Percentiles rank a stretch among this genome's conserved stretches.
These are phyloP conservation scores for Anacardium occidentale DNA, from an alignment of 345 rosid genomes.

Conservation along the genomic window DNA sequence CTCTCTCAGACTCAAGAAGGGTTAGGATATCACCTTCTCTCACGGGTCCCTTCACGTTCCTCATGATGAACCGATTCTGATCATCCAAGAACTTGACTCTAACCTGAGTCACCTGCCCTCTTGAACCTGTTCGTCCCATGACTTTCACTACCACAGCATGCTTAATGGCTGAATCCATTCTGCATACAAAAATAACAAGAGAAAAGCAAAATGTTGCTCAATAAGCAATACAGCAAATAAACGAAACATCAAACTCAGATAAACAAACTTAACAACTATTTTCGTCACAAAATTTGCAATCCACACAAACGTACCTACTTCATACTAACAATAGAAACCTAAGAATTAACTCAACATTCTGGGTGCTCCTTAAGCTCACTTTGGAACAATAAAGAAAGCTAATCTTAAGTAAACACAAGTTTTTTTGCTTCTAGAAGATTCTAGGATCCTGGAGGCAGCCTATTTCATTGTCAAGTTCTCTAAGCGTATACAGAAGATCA, in stretches of 20 bases:
- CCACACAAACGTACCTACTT: too few relatives aligned
- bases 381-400: too few relatives aligned
- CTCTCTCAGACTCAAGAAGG: constrained; percentile 79
- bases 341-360: too few relatives aligned
- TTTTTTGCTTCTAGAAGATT: too few relatives aligned
- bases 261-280: neutral
- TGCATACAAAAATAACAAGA: constrained; percentile 17
- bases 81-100: constrained; percentile 74
- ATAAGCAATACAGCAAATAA: too few relatives aligned
- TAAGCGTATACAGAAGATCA: too few relatives aligned
- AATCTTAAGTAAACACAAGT: too few relatives aligned
- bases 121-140: constrained; percentile 90
- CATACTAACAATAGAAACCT: too few relatives aligned
- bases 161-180: constrained; percentile 76
- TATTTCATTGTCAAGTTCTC: too few relatives aligned
- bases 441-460: too few relatives aligned
- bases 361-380: too few relatives aligned
- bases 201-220: neutral
- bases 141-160: constrained; percentile 84
- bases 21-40: constrained; percentile 83
- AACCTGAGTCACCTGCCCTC: constrained; percentile 92
- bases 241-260: neutral
- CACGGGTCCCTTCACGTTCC: constrained; percentile 86
- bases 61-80: constrained; percentile 68
- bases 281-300: neutral